Percentiles rank a stretch among this genome's conserved stretches.
These are phyloP conservation scores for Geosmithia morbida DNA, from an alignment of 2,329 filamentous ascomycete species.

Conservation along the genomic window DNA sequence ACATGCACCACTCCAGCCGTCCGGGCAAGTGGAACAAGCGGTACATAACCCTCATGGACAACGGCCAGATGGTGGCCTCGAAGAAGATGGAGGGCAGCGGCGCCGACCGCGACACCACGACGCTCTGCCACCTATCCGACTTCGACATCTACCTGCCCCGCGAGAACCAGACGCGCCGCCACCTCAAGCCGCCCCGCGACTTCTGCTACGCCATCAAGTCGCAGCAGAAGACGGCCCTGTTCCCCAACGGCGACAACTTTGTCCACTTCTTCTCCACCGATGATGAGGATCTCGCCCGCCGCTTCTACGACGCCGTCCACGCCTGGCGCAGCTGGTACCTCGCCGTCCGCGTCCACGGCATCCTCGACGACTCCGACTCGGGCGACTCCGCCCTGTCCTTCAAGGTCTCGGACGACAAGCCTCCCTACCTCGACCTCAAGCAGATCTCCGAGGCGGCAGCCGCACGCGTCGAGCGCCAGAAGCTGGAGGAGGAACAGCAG, in stretches of 20 bases:
- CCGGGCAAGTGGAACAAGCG: conserved; percentile 83
- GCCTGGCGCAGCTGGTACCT: conserved; percentile 88
- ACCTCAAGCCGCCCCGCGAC: conserved; percentile 71
- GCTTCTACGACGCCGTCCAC: conserved; percentile 60
- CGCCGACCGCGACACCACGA: conserved; percentile 50
- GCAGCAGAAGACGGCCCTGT: conserved; percentile 76
- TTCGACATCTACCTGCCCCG: conserved; percentile 83
- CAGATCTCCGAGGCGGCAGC: background rate
- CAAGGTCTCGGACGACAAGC: background rate
- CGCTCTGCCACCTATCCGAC: conserved; percentile 75
- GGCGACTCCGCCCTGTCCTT: background rate
- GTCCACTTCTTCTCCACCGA: conserved; percentile 86
- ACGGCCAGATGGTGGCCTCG: conserved; percentile 57
- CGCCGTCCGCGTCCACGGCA: conserved; percentile 20
- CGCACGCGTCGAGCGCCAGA: background rate
- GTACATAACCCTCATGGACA: conserved; percentile 56
- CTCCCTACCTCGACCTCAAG: background rate
- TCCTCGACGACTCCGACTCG: background rate
- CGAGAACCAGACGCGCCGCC: conserved; percentile 49
- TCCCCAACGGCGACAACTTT: conserved; percentile 70
- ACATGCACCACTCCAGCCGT: conserved; percentile 68
- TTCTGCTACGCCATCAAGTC: conserved; percentile 82
- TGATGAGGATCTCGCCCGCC: conserved; percentile 49
- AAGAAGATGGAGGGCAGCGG: conserved; percentile 41
- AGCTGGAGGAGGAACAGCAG: background rate